These are phyloP conservation scores for Mimosa bimucronata DNA, from an alignment of 306 rosid species.

Conservation along the genomic window DNA sequence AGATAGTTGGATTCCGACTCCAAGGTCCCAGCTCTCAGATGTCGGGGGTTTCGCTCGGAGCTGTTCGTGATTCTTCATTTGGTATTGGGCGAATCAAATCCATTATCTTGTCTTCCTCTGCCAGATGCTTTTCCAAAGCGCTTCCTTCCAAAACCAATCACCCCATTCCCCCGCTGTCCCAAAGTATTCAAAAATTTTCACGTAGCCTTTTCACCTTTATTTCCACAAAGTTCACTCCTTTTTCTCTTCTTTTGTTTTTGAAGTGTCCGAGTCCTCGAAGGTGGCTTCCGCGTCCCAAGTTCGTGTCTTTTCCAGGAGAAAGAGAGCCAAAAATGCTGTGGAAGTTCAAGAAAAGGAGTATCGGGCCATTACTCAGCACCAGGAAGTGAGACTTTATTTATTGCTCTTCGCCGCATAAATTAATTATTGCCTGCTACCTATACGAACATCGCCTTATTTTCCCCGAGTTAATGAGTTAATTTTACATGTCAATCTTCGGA, in stretches of 20 bases:
- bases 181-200: not conserved
- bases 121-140: constrained; percentile 31
- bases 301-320: constrained; percentile 67
- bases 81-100: constrained; percentile 29
- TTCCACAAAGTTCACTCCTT: not conserved
- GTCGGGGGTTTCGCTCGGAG: not conserved
- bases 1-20: not conserved
- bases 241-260: not conserved
- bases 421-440: not conserved
- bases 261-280: constrained; percentile 36
- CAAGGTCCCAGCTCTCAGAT: not conserved
- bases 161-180: constrained; percentile 9
- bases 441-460: not conserved
- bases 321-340: constrained; percentile 52
- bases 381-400: constrained; percentile 44
- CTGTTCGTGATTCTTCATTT: not conserved
- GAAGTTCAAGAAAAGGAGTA: constrained; percentile 31
- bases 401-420: not conserved
- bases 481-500: not conserved
- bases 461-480: not conserved
- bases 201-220: not conserved
- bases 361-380: constrained; percentile 27
- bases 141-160: constrained; percentile 23
- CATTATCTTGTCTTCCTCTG: constrained; percentile 42
- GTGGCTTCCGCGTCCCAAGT: constrained; percentile 52